Evolutionary conservation across 352 stramenopile species (phyloP), one percentile per base, ranked within the genome.

Genomic region (Globisporangium orthogonon): DNA sequence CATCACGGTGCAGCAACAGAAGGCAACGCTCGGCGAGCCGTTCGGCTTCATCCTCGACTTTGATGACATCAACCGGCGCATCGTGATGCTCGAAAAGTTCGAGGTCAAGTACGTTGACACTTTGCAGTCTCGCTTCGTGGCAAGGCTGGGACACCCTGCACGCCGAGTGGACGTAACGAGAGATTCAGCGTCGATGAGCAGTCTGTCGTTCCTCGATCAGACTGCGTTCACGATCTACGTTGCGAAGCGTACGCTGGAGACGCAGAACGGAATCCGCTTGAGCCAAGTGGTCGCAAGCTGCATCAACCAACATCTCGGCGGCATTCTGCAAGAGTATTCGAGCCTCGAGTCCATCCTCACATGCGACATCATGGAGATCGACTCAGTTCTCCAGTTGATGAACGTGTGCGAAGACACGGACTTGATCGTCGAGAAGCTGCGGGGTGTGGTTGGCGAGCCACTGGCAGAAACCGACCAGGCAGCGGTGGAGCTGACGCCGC

Each of bases 291-390:
- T 91, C 23, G 80, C 77, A 10, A 60, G 68, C 29, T 80, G 73
- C 41, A 78, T 93, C 46, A 89, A 93, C 47, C 83, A 89, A 60
- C 51, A 86, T 2, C 66, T 91, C 2, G 76, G 74, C 14, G 75
- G 75, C 23, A 51, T 86, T 13, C 47, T 93, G 28, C 70, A 85
- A 47, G 80, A 93, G 60, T 83, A 67, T 48, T 72, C 79, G 1
- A 68, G 73, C 17, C 50, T 93, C 5, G 81, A 91, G 45, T 91
- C 78, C 1, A 76, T 90, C 39, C 71, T 90, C 46, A 70, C 59
- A 30, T 83, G 75, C 28, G 67, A 89, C 15, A 58, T 76, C 40
- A 51, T 65, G 9, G 70, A 78, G 37, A 87, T 91, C 35, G 58
- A 65, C 10, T 50, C 70, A 3, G 61, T 87, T 7, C 60, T 93